Base-by-base conservation (phyloP, 2,329 filamentous ascomycete genomes). In the Pseudonectria foliicola region DNA sequence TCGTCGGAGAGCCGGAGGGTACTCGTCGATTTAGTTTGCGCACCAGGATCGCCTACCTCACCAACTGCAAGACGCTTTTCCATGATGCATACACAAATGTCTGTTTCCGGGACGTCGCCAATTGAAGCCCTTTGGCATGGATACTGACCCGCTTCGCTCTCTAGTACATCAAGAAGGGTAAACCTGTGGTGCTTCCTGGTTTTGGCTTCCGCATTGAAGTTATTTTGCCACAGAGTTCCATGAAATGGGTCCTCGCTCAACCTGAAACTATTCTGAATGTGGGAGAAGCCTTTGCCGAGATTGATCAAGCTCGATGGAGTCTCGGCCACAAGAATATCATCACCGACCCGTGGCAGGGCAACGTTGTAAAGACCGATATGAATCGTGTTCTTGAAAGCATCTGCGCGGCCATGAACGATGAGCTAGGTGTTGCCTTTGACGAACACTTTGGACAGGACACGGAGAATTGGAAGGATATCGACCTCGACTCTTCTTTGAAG, bases 121-220 rank as follows among this genome's bases (percentile, higher is more conserved):
- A n/a, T n/a, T n/a, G n/a, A n/a, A n/a, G n/a, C n/a, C n/a, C n/a
- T n/a, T n/a, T n/a, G n/a, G n/a, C n/a, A n/a, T n/a, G n/a, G n/a
- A n/a, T n/a, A n/a, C n/a, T n/a, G n/a, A n/a, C n/a, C n/a, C n/a
- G n/a, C n/a, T n/a, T n/a, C n/a, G n/a, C 5, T 4, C 1, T 12
- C 2, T 7, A 69, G 62, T 68, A 66, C 38, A 49, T 54, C 15
- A 68, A 68, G 30, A 55, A 57, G 12, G 63, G 62, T n/a, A 54
- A 55, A 24, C 48, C 63, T 0, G 65, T 68, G 3, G 47, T 69
- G 2, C 35, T 67, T 6, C 66, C 66, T 0, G 60, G 61, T 5
- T 48, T 66, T 6, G 61, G 58, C 3, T 52, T 60, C 21, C 57
- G 59, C 14, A 54, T 56, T 27, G 64, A 67, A 39, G 44, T 68